Conservation (phyloP, 2,329 filamentous ascomycete genomes). For the Magnaporthiopsis rhizophila region DNA sequence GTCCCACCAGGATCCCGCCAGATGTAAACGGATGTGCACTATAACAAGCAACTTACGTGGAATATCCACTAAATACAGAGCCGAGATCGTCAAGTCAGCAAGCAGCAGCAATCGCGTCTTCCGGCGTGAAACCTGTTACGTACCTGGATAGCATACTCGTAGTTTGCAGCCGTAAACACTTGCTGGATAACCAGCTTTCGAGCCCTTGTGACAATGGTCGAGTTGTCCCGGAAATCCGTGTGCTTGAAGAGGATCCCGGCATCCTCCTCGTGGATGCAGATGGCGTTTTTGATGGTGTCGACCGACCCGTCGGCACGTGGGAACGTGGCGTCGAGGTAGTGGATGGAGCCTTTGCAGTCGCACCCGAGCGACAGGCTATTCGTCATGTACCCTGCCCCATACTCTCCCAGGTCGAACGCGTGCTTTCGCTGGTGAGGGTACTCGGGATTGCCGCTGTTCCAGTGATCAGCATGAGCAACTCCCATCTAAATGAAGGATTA, state of each 20-base stretch:
- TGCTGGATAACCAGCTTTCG: slow-evolving; percentile 83
- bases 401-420: slow-evolving; percentile 70
- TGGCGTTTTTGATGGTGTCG: slow-evolving; percentile 81
- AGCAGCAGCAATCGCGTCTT: neutral
- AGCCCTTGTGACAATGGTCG: slow-evolving; percentile 74
- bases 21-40: neutral
- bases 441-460: slow-evolving; percentile 57
- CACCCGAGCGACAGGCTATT: slow-evolving; percentile 70
- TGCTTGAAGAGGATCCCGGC: slow-evolving; percentile 90
- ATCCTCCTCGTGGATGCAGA: slow-evolving; percentile 94
- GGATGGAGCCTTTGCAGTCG: slow-evolving; percentile 84
- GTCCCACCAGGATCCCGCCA: neutral
- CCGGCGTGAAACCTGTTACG: slow-evolving; percentile 3
- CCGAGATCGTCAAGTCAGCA: slow-evolving; percentile 27
- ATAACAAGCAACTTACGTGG: slow-evolving; percentile 36
- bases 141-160: slow-evolving; percentile 64
- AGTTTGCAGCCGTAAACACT: slow-evolving; percentile 92
- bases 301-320: slow-evolving; percentile 69
- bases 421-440: slow-evolving; percentile 75
- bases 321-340: slow-evolving; percentile 85
- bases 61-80: slow-evolving; percentile 68
- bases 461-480: neutral
- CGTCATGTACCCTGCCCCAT: slow-evolving; percentile 69
- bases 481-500: neutral
- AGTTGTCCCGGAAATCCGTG: slow-evolving; percentile 87